These are phyloP conservation scores for Zygoascus bituminiphila DNA, from an alignment of 805 yeast genomes.

Conservation along the genomic window DNA sequence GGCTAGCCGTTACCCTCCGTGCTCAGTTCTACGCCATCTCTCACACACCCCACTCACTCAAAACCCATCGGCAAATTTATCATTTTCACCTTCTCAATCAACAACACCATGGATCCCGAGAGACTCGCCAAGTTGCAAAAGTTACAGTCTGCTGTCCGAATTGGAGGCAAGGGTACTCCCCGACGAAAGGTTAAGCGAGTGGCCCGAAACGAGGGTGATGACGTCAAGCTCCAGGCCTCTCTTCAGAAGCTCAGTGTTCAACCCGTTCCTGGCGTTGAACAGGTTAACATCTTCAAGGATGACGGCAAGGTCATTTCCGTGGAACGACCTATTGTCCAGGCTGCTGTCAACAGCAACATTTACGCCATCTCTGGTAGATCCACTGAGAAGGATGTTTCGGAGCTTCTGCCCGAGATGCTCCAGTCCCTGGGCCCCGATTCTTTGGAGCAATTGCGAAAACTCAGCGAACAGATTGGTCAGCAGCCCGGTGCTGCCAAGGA, in stretches of 20 bases:
- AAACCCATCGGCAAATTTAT: not conserved
- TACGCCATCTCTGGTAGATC: slow-evolving; percentile 93
- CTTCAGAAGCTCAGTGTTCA: slow-evolving; percentile 84
- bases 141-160: slow-evolving; percentile 71
- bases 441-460: slow-evolving; percentile 75
- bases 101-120: slow-evolving; percentile 61
- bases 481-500: slow-evolving; percentile 35
- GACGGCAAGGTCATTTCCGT: slow-evolving; percentile 95
- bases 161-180: slow-evolving; percentile 62
- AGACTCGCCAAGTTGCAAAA: slow-evolving; percentile 90
- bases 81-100: not conserved
- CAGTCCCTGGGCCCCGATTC: slow-evolving; percentile 96
- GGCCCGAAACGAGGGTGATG: slow-evolving; percentile 53
- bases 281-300: slow-evolving; percentile 95
- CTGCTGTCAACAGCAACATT: slow-evolving; percentile 83
- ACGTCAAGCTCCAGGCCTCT: slow-evolving; percentile 82
- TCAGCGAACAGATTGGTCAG: slow-evolving; percentile 68
- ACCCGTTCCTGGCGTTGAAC: slow-evolving; percentile 83
- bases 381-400: slow-evolving; percentile 85
- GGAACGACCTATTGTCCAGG: slow-evolving; percentile 93
- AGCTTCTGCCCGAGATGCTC: slow-evolving; percentile 86
- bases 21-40: not conserved
- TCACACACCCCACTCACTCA: not conserved
- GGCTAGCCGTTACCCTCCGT: not conserved
- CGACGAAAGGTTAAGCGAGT: slow-evolving; percentile 88